Evolutionary conservation across 192 early-diverging fungal species (phyloP), one percentile per base, ranked within the genome.

Genomic region (Entomortierella beljakovae): DNA sequence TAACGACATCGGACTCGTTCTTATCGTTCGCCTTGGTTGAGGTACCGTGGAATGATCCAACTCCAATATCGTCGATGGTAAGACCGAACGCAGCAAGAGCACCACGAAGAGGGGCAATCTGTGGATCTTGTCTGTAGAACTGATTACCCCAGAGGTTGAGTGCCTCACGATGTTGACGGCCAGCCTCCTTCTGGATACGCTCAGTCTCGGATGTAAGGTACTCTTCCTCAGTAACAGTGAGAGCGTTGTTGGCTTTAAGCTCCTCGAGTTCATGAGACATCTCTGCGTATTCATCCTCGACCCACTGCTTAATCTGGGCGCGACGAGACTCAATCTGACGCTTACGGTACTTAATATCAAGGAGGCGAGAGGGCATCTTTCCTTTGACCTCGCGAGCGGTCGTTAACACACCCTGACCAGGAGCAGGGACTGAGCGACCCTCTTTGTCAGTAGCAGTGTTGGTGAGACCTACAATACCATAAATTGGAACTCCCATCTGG

Each of bases 21-120:
- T 92, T 90, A 83, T 98, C 97, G 84, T 98, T 98, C 53, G 96
- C 94, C 72, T 93, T 89, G 59, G 97, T 98, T 35, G 90, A 91
- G 10, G 97, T 98, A 52, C 94, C 97, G 81, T 98, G 97, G 93
- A 98, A 95, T 31, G 97, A 98, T 11, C 94, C 94, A 38, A 96
- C 88, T 43, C 93, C 91, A 76, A 98, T 94, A 81, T 98, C 97
- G 81, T 98, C 94, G 63, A 96, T 87, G 35, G 88, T 93, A 61
- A 98, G 83, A 42, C 97, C 95, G 83, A 90, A 98, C 8, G 87
- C 90, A 31, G 95, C 94, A 31, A 98, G 88, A 22, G 93, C 91
- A 64, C 94, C 96, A 43, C 93, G 94, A 52, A 97, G 75, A 40
- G 97, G 94, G 46, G 96, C 84, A 56, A 97, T 92, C 49, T 80